Evolutionary conservation across 176 grass and related monocot species (phyloP).

Genomic region (Ampelocalamus luodianensis): DNA sequence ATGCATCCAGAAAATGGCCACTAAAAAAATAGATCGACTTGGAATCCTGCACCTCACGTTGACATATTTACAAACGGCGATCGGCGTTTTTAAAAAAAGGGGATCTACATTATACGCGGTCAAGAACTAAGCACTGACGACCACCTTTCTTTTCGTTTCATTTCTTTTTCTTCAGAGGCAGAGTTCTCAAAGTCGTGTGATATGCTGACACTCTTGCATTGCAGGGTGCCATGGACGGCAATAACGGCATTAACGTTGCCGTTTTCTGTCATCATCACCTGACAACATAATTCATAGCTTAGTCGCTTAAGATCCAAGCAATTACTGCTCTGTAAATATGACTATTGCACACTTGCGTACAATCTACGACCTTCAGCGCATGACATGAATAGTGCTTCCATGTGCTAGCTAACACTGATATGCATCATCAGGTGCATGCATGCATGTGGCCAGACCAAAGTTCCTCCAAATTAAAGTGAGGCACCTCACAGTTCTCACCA

Average conservation of each 20-base stretch:
- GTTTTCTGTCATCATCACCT: not conserved
- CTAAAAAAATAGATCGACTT: too few species aligned
- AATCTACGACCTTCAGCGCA: not conserved
- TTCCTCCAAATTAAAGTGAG: not conserved
- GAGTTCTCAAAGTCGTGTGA: too few species aligned
- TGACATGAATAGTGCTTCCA: not conserved
- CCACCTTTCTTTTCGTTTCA: too few species aligned
- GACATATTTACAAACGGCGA: too few species aligned
- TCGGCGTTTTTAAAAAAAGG: too few species aligned
- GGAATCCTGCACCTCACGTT: too few species aligned
- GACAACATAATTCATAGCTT: slow-evolving; percentile 26
- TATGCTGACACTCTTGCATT: too few species aligned
- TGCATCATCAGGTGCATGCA: not conserved
- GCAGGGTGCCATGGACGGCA: not conserved
- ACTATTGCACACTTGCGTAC: not conserved
- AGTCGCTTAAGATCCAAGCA: slow-evolving; percentile 32
- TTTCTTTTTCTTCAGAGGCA: too few species aligned
- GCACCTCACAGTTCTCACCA: not conserved
- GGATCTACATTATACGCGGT: too few species aligned
- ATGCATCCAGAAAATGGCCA: too few species aligned
- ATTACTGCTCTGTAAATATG: slow-evolving; percentile 22
- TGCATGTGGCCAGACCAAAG: not conserved
- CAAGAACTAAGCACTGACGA: too few species aligned
- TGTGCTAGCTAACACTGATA: not conserved
- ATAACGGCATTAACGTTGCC: slow-evolving; percentile 38